A percentile compares a stretch with the other conserved stretches of the same genome.
These are phyloP conservation scores for Dichotomocladium elegans DNA, from an alignment of 371 early-diverging fungal species.

Conservation along the genomic window DNA sequence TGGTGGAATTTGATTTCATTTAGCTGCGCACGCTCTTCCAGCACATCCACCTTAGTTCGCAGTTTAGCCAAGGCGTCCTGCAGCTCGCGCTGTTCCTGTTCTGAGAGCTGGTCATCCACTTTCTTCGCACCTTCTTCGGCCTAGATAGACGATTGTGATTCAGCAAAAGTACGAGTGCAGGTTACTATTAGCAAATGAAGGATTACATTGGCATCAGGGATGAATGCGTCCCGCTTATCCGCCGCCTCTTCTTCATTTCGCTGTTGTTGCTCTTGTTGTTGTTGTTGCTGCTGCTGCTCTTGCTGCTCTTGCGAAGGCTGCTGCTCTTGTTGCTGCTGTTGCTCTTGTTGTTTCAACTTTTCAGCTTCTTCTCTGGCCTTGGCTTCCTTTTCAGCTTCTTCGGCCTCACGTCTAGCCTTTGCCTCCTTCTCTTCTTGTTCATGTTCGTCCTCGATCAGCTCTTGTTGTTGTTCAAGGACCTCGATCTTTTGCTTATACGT, in stretches of 20 bases:
- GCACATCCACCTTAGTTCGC: slow-evolving; percentile 57
- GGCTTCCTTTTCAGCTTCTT: slow-evolving; percentile 42
- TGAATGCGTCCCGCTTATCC: slow-evolving; percentile 25
- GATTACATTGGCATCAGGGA: slow-evolving; percentile 12
- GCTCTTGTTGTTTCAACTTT: no score
- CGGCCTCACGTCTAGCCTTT: slow-evolving; percentile 50
- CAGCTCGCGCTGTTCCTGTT: slow-evolving; percentile 60
- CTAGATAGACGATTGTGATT: background rate
- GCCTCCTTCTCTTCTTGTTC: slow-evolving; percentile 65
- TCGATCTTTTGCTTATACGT: slow-evolving; percentile 92
- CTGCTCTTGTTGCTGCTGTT: no score
- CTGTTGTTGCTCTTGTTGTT: no score
- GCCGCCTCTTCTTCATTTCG: slow-evolving; percentile 35
- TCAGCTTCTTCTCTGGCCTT: no score
- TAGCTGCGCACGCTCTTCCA: slow-evolving; percentile 65
- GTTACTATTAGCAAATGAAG: background rate
- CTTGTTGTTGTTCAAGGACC: slow-evolving; percentile 92
- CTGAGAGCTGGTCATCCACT: slow-evolving; percentile 48
- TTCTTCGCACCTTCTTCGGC: slow-evolving; percentile 14
- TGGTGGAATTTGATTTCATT: slow-evolving; percentile 63
- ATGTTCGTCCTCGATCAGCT: slow-evolving; percentile 88
- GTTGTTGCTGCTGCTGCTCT: no score
- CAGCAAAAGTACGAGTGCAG: background rate
- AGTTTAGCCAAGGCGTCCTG: slow-evolving; percentile 61
- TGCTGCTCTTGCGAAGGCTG: no score